These are phyloP conservation scores for Pleurotus giganteus DNA, from an alignment of 768 basidiomycete species.

Conservation along the genomic window DNA sequence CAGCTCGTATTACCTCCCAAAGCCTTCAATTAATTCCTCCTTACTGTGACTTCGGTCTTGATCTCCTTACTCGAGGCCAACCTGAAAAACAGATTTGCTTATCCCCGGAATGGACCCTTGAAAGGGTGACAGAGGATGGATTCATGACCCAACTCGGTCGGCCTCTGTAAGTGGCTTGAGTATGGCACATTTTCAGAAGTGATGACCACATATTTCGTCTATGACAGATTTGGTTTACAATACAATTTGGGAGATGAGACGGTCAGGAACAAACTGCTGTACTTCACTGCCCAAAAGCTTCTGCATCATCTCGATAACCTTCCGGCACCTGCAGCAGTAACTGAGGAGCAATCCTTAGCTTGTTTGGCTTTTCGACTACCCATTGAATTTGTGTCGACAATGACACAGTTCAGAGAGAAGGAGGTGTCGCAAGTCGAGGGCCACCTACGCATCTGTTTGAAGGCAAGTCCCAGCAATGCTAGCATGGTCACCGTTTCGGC, in stretches of 20 bases:
- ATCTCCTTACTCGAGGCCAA: neutral
- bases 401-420: constrained; percentile 5
- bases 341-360: constrained; percentile 15
- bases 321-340: constrained; percentile 7
- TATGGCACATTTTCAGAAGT: neutral
- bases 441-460: constrained; percentile 29
- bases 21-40: neutral
- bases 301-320: constrained; percentile 12
- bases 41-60: constrained; percentile 3
- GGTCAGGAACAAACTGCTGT: constrained; percentile 12
- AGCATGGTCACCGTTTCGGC: constrained; percentile 22
- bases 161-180: constrained; percentile 6
- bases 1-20: neutral
- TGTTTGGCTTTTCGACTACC: constrained; percentile 24
- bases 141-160: neutral
- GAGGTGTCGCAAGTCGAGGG: constrained; percentile 26
- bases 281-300: constrained; percentile 14
- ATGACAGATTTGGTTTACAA: neutral
- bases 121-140: neutral
- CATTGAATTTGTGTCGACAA: constrained; percentile 25
- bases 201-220: neutral
- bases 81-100: neutral
- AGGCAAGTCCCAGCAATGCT: constrained; percentile 16
- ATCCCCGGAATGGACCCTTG: neutral
- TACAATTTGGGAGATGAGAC: neutral